Conservation (phyloP, 495 filamentous ascomycete genomes). For the Ramalina intermedia region DNA sequence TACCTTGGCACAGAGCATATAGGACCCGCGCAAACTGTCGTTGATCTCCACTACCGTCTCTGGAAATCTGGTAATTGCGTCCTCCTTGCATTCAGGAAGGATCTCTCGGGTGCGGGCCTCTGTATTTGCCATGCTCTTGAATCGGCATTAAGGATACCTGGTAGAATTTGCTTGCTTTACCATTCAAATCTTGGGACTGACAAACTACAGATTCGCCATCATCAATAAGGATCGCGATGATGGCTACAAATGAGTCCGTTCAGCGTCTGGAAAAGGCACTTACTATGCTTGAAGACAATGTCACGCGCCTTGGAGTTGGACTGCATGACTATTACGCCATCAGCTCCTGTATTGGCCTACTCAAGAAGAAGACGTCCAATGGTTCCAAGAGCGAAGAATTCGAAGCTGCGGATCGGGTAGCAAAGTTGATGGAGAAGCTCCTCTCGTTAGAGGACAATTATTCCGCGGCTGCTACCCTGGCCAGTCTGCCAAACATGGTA, state of each 20-base stretch:
- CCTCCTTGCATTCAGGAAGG: constrained; percentile 2
- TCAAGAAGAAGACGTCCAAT: background rate
- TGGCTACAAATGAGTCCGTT: background rate
- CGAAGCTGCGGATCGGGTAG: background rate
- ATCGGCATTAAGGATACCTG: background rate
- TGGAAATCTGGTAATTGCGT: background rate
- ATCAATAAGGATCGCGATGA: background rate
- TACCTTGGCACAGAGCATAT: constrained; percentile 4
- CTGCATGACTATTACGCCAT: constrained; percentile 23
- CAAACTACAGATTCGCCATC: background rate
- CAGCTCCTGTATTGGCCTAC: constrained; percentile 12
- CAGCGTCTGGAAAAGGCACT: constrained; percentile 17
- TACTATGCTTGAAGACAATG: constrained; percentile 18
- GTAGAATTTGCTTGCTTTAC: background rate
- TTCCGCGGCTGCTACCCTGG: constrained; percentile 8
- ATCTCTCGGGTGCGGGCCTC: constrained; percentile 4
- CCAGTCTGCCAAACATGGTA: constrained; percentile 11
- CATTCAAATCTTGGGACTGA: background rate
- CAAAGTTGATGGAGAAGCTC: background rate
- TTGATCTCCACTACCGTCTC: constrained; percentile 10
- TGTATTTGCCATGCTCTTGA: constrained; percentile 1
- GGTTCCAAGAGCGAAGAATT: background rate
- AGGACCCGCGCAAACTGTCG: constrained; percentile 2
- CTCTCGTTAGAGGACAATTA: constrained; percentile 8
- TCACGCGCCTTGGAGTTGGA: constrained; percentile 18